Conservation (phyloP, 352 stramenopile genomes). For the Thraustochytrium striatum region DNA sequence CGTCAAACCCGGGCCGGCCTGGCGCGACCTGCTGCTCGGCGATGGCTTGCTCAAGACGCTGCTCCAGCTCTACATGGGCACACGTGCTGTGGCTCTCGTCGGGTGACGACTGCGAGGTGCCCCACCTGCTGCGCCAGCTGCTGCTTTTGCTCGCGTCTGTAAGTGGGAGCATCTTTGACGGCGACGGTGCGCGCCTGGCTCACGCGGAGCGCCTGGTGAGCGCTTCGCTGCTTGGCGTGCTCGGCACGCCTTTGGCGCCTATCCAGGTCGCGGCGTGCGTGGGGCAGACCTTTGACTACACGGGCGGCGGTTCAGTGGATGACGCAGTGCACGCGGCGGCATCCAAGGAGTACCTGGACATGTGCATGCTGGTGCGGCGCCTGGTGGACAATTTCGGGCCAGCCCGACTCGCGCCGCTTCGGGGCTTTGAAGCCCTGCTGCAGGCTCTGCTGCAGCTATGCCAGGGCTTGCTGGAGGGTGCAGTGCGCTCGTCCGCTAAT, state of each 20-base stretch:
- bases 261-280: constrained; percentile 15
- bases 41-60: constrained; percentile 21
- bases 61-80: constrained; percentile 4
- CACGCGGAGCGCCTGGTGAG: neutral
- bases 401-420: neutral
- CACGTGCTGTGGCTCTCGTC: neutral
- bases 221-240: neutral
- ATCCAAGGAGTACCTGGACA: constrained; percentile 12
- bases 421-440: neutral
- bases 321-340: constrained; percentile 11
- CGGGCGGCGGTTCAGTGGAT: neutral
- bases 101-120: neutral
- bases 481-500: neutral
- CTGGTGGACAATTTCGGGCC: neutral
- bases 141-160: constrained; percentile 24
- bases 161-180: constrained; percentile 1
- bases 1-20: neutral
- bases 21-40: neutral
- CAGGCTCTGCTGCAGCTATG: constrained; percentile 1
- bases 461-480: constrained; percentile 11
- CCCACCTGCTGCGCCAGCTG: constrained; percentile 25
- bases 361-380: constrained; percentile 4
- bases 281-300: neutral
- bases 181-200: neutral
- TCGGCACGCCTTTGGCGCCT: neutral